These are phyloP conservation scores for Funneliformis geosporum DNA, from an alignment of 192 early-diverging fungal genomes.

Conservation along the genomic window DNA sequence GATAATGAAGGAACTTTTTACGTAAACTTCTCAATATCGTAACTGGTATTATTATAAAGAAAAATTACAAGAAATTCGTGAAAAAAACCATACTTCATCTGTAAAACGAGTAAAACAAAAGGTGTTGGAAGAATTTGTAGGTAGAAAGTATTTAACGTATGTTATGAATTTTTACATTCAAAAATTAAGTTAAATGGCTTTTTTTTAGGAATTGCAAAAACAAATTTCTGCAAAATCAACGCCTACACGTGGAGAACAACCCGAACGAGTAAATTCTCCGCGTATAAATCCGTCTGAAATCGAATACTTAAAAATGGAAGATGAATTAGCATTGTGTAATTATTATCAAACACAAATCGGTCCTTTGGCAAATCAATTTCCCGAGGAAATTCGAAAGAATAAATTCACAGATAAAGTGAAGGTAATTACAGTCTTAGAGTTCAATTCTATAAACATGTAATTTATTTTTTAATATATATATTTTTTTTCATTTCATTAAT, in stretches of 20 bases:
- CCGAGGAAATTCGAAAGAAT: not conserved
- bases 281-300: slow-evolving; percentile 36
- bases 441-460: not conserved
- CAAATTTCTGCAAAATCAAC: not conserved
- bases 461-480: not conserved
- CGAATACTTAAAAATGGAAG: slow-evolving; percentile 51
- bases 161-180: not conserved
- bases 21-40: slow-evolving; percentile 72
- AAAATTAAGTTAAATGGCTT: not conserved
- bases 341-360: slow-evolving; percentile 58
- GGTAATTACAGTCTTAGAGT: not conserved
- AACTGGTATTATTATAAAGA: slow-evolving; percentile 69
- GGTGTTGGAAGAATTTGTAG: slow-evolving; percentile 56
- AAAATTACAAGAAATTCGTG: slow-evolving; percentile 58
- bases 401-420: slow-evolving; percentile 14
- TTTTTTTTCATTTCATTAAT: not conserved
- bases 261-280: slow-evolving; percentile 26
- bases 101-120: slow-evolving; percentile 59
- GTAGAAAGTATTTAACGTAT: not conserved
- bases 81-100: slow-evolving; percentile 55
- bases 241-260: not conserved
- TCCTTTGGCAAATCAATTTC: not conserved
- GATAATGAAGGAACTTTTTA: slow-evolving; percentile 50
- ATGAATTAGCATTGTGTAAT: slow-evolving; percentile 53
- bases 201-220: slow-evolving; percentile 21